phyloP scores from a whole-genome alignment of 495 filamentous ascomycete species.

The Podospora didyma region DNA sequence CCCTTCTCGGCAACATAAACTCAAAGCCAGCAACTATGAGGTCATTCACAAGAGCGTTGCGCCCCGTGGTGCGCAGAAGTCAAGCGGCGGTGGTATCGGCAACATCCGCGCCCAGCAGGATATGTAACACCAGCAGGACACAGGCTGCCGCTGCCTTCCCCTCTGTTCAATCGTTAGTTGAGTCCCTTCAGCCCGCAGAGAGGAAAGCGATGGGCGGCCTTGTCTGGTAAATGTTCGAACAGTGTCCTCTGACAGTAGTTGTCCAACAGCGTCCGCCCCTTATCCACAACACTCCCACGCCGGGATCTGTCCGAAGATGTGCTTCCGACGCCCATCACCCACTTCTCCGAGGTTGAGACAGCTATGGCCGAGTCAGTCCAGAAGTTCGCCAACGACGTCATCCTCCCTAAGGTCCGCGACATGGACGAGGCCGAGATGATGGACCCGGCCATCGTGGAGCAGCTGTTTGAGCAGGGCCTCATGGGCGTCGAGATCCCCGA shows the following conservation, averaged over 20 bases:
- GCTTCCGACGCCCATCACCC: constrained; percentile 87
- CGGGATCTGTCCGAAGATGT: constrained; percentile 62
- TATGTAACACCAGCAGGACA: constrained; percentile 14
- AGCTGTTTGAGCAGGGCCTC: constrained; percentile 93
- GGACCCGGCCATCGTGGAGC: constrained; percentile 83
- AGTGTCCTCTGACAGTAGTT: neutral
- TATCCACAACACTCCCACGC: constrained; percentile 65
- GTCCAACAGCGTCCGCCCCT: constrained; percentile 51
- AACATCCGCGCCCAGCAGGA: constrained; percentile 23
- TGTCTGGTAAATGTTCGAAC: too few relatives aligned
- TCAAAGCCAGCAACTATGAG: constrained; percentile 67
- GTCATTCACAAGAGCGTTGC: constrained; percentile 62
- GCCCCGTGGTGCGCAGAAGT: constrained; percentile 60
- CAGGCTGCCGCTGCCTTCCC: constrained; percentile 4
- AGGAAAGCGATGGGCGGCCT: neutral
- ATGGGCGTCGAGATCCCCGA: constrained; percentile 99
- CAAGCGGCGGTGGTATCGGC: constrained; percentile 30
- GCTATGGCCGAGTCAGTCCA: constrained; percentile 85
- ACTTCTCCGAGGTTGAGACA: constrained; percentile 84
- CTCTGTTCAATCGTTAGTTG: constrained; percentile 24
- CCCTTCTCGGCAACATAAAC: constrained; percentile 5
- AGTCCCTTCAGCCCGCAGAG: neutral
- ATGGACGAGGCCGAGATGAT: constrained; percentile 98
- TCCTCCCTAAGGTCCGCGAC: constrained; percentile 87
- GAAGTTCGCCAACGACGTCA: constrained; percentile 83